Evolutionary conservation across 2,329 filamentous ascomycete genomes (phyloP), one percentile per base, ranked within the genome.

Genomic region (Pseudopyrenochaeta lycopersici): DNA sequence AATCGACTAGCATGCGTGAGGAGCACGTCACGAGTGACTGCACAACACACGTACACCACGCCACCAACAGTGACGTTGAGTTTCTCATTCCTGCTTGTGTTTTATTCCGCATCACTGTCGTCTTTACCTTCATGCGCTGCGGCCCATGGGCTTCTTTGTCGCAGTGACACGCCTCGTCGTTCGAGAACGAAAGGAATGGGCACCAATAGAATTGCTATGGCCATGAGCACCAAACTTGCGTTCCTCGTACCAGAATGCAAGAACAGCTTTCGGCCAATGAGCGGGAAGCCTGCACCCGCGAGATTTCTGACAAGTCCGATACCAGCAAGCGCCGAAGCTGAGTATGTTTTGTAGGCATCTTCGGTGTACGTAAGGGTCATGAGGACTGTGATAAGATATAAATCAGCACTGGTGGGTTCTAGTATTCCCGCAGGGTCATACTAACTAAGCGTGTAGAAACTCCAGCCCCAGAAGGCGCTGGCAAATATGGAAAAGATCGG

Each of bases 281-380:
- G 52, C 4, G 73, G 73, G 39, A 76, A 76, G 0, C 52, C 64
- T 40, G 72, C 71, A 7, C 73, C 76, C 29, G 73, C 74, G 0
- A 77, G 39, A 52, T 78, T 78, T 2, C 76, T 62, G 10, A 76
- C 62, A 5, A 78, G 54, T 7, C 76, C 76, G 10, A 78, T 76
- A 0, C 76, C 77, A 12, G 77, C 77, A 4, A 80, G 69, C 1
- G 77, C 77, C 14, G 72, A 76, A 4, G 78, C 77, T 9, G 75
- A 77, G 54, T 73, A 78, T 2, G 76, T 71, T 61, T 80, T 78
- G 55, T 82, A 82, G 6, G 78, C 76, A 54, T 82, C 80, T 47
- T 81, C 79, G 2, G 79, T 80, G 54, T 81, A 82, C 4, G 77
- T 79, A 31, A 81, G 75, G 1, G 80, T 80, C 73, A 81, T 81